Evolutionary conservation across 2,329 filamentous ascomycete genomes (phyloP), one percentile per base, ranked within the genome.

Genomic region (Chaetomium globosum): DNA sequence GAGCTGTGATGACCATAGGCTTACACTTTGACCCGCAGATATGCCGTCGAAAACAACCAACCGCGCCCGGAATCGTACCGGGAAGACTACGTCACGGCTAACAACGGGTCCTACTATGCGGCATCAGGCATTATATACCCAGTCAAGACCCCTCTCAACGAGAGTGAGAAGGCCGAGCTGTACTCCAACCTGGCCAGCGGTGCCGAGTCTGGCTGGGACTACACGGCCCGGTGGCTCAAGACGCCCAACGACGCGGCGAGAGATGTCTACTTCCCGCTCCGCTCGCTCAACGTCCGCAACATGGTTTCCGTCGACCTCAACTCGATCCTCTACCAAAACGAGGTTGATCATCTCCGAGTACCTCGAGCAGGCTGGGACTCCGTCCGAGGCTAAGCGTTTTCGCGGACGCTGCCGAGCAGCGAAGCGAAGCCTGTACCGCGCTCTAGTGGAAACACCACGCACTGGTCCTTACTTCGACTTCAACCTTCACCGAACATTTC

Each of bases 191-290:
- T 90, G 2, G 87, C 88, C 21, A 83, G 82, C 16, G 87, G 87
- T 13, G 88, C 88, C 23, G 88, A 90, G 74, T 85, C 83, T 5
- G 87, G 88, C 31, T 86, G 85, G 83, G 88, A 90, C 73, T 90
- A 89, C 70, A 79, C 76, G 9, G 76, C 82, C 0, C 83, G 88
- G 59, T 89, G 84, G 83, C 76, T 89, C 48, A 76, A 78, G 10
- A 82, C 80, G 26, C 87, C 87, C 0, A 73, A 76, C 4, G 87
- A 89, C 71, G 86, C 87, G 7, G 81, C 82, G 39, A 75, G 78
- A 30, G 85, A 89, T 70, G 79, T 83, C 23, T 89, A 86, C 74
- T 90, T 90, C 76, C 87, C 88, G 0, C 79, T 90, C 9, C 83
- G 87, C 36, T 87, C 82, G 16, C 80, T 89, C 52, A 89, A 89